Base-by-base conservation (phyloP, 371 early-diverging fungal species). In the Phascolomyces articulosus region DNA sequence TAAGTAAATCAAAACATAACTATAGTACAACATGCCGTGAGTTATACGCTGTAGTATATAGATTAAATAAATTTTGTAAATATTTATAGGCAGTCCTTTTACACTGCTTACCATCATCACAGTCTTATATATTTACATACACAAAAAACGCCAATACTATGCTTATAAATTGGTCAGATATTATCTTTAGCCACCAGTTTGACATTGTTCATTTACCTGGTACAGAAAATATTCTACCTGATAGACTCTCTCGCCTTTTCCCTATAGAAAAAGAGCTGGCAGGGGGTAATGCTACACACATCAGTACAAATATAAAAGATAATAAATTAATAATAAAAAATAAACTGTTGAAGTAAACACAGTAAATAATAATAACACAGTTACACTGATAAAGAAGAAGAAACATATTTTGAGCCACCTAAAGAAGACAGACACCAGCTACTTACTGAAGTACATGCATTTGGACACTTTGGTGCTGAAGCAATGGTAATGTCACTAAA, bases 121-220 rank as follows among this genome's bases (percentile, higher is more conserved):
- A 64, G 67, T 10, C 41, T 73, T 0, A 31, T 49, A 1, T 72
- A 65, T 57, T 18, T 77, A 3, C 60, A 69, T 27, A 48, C 65
- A 21, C 72, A 73, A 31, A 64, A 66, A 26, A 23, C 21, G 44
- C 62, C 3, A 66, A 69, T 48, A 3, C 73, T 10, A 77, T 71
- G 71, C 34, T 70, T 54, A 60, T 66, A 4, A 53, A 55, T 2
- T 77, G 74, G 71, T 40, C 69, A 1, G 74, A 74, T 13, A 63
- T 55, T 6, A 24, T 74, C 20, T n/a, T 74, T 0, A 38, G 72
- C 13, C 70, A 67, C 49, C 34, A 21, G 0, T 75, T 79, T 44
- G 15, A 29, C 1, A 41, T 75, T 15, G 29, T 75, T 0, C 70
- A 75, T 34, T 29, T 65, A 0, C 70, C 68, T 8, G 76, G 76